A percentile compares a stretch with the other conserved stretches of the same genome.
phyloP scores from a whole-genome alignment of 306 rosid genomes.

The Sicyos edulis region DNA sequence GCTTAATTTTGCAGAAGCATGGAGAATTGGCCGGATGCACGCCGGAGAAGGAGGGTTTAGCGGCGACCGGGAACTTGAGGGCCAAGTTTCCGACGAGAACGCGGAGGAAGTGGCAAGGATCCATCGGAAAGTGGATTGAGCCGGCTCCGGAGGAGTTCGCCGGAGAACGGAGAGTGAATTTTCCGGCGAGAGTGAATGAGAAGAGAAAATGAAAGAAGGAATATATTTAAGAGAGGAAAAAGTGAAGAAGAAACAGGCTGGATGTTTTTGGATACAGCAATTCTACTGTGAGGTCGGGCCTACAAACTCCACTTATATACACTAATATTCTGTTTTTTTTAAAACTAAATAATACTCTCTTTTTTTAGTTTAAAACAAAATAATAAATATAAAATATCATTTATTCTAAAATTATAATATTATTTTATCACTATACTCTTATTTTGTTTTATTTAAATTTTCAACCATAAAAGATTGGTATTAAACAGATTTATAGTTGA shows the following conservation, averaged over 20 bases:
- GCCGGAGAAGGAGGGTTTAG: constrained; percentile 46
- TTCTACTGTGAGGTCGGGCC: constrained; percentile 18
- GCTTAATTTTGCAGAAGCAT: constrained; percentile 53
- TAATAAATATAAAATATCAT: no score
- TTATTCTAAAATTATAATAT: no score
- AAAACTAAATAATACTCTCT: no score
- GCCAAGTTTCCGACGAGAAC: constrained; percentile 65
- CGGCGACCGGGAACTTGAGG: constrained; percentile 40
- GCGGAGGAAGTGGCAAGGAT: constrained; percentile 76
- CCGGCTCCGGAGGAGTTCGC: background rate
- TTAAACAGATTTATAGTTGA: no score
- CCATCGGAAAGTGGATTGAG: constrained; percentile 31
- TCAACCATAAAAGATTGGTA: no score
- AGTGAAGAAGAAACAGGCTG: constrained; percentile 20
- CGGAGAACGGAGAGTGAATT: background rate
- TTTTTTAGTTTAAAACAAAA: no score
- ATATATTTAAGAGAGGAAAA: constrained; percentile 12
- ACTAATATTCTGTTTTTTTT: no score
- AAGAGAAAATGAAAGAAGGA: background rate
- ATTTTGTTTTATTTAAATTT: no score
- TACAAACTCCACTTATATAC: constrained; percentile 8
- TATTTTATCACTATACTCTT: no score
- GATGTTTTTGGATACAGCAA: constrained; percentile 20
- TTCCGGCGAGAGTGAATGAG: background rate
- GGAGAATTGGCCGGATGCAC: constrained; percentile 52